These are phyloP conservation scores for Pichia sp. DNA, from an alignment of 1,139 yeast species.

Conservation along the genomic window DNA sequence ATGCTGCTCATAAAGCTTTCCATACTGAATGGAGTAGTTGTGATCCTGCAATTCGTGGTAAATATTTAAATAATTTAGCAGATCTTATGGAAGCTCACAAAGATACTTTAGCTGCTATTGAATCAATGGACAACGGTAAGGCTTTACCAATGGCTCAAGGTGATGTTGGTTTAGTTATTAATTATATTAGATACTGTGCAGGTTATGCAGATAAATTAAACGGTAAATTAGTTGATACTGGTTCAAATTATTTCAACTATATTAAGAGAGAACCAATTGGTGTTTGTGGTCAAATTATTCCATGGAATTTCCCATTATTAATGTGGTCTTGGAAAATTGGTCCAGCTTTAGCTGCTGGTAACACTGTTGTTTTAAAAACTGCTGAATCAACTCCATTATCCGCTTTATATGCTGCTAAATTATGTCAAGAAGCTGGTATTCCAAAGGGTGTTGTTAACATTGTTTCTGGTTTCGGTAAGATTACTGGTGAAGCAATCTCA, in stretches of 20 bases:
- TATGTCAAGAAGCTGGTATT: constrained; percentile 62
- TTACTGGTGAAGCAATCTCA: constrained; percentile 68
- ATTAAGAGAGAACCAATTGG: constrained; percentile 71
- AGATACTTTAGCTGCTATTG: constrained; percentile 55
- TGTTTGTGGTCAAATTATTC: constrained; percentile 83
- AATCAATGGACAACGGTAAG: constrained; percentile 75
- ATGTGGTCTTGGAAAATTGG: constrained; percentile 80
- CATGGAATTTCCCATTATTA: constrained; percentile 85
- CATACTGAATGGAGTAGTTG: constrained; percentile 37
- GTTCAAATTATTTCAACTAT: constrained; percentile 54
- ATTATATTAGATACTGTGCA: constrained; percentile 56
- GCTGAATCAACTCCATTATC: constrained; percentile 77
- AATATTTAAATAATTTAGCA: constrained; percentile 51
- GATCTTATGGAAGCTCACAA: constrained; percentile 51
- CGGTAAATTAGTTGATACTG: constrained; percentile 58
- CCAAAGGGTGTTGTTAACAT: constrained; percentile 78
- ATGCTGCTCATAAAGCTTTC: constrained; percentile 55
- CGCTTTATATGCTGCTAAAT: constrained; percentile 57
- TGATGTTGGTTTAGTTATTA: constrained; percentile 52
- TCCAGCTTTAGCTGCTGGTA: constrained; percentile 78
- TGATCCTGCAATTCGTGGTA: constrained; percentile 46
- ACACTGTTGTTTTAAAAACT: constrained; percentile 66
- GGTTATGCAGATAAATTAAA: constrained; percentile 68
- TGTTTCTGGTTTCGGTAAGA: constrained; percentile 67
- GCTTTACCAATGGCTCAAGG: constrained; percentile 43